Conservation (phyloP, 23 red algal genomes). For the Gracilaria domingensis region DNA sequence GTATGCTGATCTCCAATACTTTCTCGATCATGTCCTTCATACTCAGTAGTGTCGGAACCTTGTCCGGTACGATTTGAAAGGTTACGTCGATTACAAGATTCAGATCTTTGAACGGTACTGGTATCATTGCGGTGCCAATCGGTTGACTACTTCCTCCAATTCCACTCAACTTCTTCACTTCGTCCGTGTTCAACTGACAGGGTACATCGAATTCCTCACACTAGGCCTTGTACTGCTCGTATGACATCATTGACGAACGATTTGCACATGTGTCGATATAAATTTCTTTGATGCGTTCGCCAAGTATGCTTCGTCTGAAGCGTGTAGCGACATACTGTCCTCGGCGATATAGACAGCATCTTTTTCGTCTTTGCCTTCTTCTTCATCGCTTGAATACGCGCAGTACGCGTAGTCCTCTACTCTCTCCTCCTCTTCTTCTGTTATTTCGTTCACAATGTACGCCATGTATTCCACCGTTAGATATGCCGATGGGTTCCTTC, state of each 20-base stretch:
- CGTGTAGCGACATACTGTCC: background rate
- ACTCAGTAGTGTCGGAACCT: background rate
- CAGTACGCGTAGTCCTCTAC: background rate
- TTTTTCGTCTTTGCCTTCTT: background rate
- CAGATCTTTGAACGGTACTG: slow-evolving; percentile 2
- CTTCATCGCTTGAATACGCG: background rate
- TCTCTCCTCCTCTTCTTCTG: background rate
- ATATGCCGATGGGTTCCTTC: background rate
- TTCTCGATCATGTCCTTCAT: slow-evolving; percentile 12
- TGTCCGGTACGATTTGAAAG: background rate
- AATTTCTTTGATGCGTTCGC: background rate
- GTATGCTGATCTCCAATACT: slow-evolving; percentile 3
- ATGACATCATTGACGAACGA: background rate
- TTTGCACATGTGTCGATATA: background rate
- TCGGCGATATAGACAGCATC: background rate
- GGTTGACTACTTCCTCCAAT: background rate
- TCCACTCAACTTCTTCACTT: background rate
- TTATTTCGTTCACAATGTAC: background rate
- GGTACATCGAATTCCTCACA: background rate
- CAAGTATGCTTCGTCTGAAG: background rate
- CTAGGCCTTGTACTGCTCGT: background rate
- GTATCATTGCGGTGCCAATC: background rate
- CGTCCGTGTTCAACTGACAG: background rate
- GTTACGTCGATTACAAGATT: slow-evolving; percentile 2
- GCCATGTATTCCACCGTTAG: slow-evolving; percentile 6